These are phyloP conservation scores for Clitocybe nebularis DNA, from an alignment of 1,284 basidiomycete genomes.

Conservation along the genomic window DNA sequence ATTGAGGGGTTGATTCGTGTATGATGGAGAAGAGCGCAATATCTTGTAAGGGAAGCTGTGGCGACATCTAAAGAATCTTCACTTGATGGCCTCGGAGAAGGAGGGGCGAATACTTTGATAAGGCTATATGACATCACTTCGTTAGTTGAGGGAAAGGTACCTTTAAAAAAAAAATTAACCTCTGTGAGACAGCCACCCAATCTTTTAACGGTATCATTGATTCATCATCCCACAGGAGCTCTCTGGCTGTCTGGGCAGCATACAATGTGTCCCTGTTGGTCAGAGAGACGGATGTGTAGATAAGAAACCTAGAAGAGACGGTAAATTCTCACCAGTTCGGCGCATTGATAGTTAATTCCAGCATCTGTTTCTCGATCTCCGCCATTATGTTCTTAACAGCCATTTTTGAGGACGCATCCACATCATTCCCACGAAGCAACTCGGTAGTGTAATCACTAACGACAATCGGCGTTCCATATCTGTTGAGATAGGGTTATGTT, in stretches of 20 bases:
- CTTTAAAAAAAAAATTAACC: slow-evolving; percentile 32
- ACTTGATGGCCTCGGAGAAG: neutral
- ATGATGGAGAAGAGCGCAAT: slow-evolving; percentile 55
- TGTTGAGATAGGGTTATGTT: slow-evolving; percentile 14
- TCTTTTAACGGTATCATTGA: slow-evolving; percentile 44
- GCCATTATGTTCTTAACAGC: slow-evolving; percentile 61
- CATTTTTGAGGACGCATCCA: slow-evolving; percentile 38
- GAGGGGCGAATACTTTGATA: slow-evolving; percentile 2
- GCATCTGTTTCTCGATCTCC: slow-evolving; percentile 49
- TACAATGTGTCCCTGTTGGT: slow-evolving; percentile 62
- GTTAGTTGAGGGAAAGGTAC: too few relatives aligned
- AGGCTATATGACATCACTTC: slow-evolving; percentile 4
- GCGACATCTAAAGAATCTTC: slow-evolving; percentile 4
- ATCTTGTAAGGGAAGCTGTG: slow-evolving; percentile 48
- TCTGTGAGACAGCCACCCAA: slow-evolving; percentile 56
- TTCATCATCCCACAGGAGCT: slow-evolving; percentile 53
- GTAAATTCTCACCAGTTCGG: slow-evolving; percentile 55
- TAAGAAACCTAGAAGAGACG: neutral
- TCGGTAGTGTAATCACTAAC: slow-evolving; percentile 21
- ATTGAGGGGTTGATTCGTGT: slow-evolving; percentile 50
- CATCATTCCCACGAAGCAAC: slow-evolving; percentile 21
- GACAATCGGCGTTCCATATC: slow-evolving; percentile 48
- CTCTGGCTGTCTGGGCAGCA: slow-evolving; percentile 52
- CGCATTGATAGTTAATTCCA: slow-evolving; percentile 63
- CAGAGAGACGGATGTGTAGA: neutral